Base-by-base conservation (phyloP, 805 yeast genomes). In the Phaffomyces thermotolerans region DNA sequence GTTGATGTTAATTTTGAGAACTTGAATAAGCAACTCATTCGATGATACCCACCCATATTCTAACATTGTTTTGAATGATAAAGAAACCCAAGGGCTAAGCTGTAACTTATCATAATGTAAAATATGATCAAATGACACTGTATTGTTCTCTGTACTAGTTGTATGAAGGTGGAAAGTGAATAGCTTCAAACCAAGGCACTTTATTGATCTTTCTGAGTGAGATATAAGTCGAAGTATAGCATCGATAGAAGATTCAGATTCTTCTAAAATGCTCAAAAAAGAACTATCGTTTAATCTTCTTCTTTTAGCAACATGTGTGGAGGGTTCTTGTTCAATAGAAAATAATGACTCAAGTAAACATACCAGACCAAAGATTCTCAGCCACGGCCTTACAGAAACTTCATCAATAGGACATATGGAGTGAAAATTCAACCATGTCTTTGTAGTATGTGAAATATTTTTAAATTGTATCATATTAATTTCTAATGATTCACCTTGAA, bases 341-440 rank as follows among this genome's bases (percentile, higher is more conserved):
- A 36, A 52, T 8, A 48, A 43, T 2, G 57, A 41, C 18, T 46
- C 45, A 15, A 52, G n/a, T 17, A 75, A 48, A 34, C 53, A 61
- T 1, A 62, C 43, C 8, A 69, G 25, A 0, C 75, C 77, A 8
- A 54, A 42, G 1, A 62, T 41, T 4, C 66, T 48, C 12, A 76
- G 54, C 82, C 82, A 78, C 0, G 67, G 57, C 6, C 51, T 50
- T 0, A 51, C 39, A 30, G 46, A 23, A 0, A 40, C 10, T 35
- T 42, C 18, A 22, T 47, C 13, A 20, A 44, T 12, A 13, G 49
- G 18, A 37, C 45, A 39, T 8, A 54, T 34, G 0, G 53, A 18
- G 6, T 36, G 8, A 64, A 60, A 33, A 69, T 48, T 42, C 70
- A 51, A 39, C 58, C 59, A 54, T 5, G 43, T 37, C 15, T 22